Evolutionary conservation across 1,284 basidiomycete genomes (phyloP).

Genomic region (Boletus semigastroideus): DNA sequence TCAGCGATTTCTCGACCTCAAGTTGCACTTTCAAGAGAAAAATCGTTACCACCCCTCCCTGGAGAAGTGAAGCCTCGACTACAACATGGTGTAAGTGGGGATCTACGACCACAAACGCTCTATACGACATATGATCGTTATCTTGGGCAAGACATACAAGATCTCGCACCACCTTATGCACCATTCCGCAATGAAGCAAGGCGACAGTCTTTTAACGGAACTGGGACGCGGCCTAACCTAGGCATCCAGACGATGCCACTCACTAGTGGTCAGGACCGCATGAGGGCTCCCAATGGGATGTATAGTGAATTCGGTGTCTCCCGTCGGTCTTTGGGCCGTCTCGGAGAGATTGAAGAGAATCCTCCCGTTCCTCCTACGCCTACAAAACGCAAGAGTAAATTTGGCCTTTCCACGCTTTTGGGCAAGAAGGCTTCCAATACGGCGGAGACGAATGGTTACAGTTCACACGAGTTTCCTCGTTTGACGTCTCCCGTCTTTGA

Average conservation of each 20-base stretch:
- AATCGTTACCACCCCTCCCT: constrained; percentile 74
- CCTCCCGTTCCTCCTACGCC: constrained; percentile 36
- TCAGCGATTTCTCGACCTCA: constrained; percentile 35
- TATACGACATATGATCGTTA: constrained; percentile 58
- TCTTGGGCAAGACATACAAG: constrained; percentile 40
- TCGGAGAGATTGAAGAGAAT: constrained; percentile 48
- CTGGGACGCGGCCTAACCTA: constrained; percentile 54
- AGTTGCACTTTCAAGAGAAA: constrained; percentile 54
- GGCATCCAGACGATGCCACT: constrained; percentile 47
- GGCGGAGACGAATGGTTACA: constrained; percentile 39
- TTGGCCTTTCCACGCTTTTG: constrained; percentile 63
- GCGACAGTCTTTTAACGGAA: constrained; percentile 73
- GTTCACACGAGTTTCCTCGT: constrained; percentile 44
- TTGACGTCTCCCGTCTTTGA: constrained; percentile 43
- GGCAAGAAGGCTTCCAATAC: constrained; percentile 53
- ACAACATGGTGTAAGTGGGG: constrained; percentile 37
- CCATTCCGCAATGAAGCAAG: constrained; percentile 62
- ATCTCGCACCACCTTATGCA: constrained; percentile 59
- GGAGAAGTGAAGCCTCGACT: constrained; percentile 48
- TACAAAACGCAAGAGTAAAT: constrained; percentile 67
- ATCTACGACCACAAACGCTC: constrained; percentile 62
- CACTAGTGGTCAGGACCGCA: constrained; percentile 30
- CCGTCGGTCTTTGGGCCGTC: constrained; percentile 55
- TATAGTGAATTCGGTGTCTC: constrained; percentile 71
- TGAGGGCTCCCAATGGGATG: constrained; percentile 34